phyloP scores from a whole-genome alignment of 495 filamentous ascomycete species.

The Talaromyces ruber region DNA sequence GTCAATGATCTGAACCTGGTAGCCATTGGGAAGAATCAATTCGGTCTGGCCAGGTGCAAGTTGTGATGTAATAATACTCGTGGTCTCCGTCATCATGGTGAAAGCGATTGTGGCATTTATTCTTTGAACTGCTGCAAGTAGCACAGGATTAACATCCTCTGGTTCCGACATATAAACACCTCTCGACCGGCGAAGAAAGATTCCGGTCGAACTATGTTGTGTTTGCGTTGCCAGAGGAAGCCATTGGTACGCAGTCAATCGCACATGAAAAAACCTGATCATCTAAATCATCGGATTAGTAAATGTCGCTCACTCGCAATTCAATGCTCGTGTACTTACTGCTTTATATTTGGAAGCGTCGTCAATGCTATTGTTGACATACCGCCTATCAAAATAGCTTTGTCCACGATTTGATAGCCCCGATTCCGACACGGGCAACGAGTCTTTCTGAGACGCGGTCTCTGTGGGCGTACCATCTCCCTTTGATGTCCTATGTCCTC shows the following conservation, averaged over 20 bases:
- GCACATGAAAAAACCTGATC: slow-evolving; percentile 9
- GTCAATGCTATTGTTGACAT: slow-evolving; percentile 5
- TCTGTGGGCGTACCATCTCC: background rate
- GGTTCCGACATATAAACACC: slow-evolving; percentile 8
- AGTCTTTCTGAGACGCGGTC: slow-evolving; percentile 1
- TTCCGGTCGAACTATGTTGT: slow-evolving; percentile 1
- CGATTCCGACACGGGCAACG: background rate
- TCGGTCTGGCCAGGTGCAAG: slow-evolving; percentile 25
- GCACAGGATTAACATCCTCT: slow-evolving; percentile 4
- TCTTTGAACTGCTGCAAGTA: slow-evolving; percentile 15
- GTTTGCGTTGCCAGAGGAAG: slow-evolving; percentile 10
- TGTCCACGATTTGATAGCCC: slow-evolving; percentile 1
- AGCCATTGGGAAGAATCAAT: slow-evolving; percentile 20
- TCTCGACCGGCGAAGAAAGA: slow-evolving; percentile 8
- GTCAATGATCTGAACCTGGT: slow-evolving; percentile 22
- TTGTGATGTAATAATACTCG: slow-evolving; percentile 18
- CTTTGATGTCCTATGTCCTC: background rate
- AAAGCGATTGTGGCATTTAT: slow-evolving; percentile 23
- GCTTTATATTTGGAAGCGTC: slow-evolving; percentile 6
- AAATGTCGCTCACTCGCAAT: background rate
- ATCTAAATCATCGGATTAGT: slow-evolving; percentile 3
- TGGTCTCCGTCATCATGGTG: slow-evolving; percentile 29
- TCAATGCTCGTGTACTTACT: background rate
- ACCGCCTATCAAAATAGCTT: background rate
- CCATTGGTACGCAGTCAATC: slow-evolving; percentile 18